A percentile compares a stretch with the other conserved stretches of the same genome.
These are phyloP conservation scores for Pichia sp. DNA, from an alignment of 1,139 yeast species.

Conservation along the genomic window DNA sequence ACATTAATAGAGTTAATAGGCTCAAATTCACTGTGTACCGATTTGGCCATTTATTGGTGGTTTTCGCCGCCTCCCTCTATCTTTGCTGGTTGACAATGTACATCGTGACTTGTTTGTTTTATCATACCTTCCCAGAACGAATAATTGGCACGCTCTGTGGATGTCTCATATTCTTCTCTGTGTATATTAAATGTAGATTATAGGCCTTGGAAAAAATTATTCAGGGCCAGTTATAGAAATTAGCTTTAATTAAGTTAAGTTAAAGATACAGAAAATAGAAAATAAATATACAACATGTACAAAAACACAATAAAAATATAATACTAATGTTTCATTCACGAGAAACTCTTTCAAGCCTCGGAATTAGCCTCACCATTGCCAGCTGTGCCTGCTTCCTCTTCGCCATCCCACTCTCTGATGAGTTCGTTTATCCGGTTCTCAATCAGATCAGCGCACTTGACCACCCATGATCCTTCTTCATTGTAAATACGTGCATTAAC, in stretches of 20 bases:
- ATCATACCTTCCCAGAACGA: conserved; percentile 58
- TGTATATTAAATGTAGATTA: conserved; percentile 28
- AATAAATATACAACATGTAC: background rate
- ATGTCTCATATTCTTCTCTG: conserved; percentile 37
- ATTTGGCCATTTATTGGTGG: background rate
- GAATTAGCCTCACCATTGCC: background rate
- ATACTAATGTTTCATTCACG: background rate
- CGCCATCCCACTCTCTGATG: conserved; percentile 15
- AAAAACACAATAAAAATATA: background rate
- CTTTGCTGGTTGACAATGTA: conserved; percentile 33
- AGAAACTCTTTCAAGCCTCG: background rate
- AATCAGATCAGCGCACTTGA: conserved; percentile 67
- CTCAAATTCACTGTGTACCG: background rate
- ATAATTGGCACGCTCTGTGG: conserved; percentile 50
- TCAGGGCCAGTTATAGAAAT: no score
- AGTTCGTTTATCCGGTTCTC: conserved; percentile 38
- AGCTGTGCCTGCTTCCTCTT: conserved; percentile 8
- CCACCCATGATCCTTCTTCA: conserved; percentile 83
- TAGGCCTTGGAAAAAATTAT: background rate
- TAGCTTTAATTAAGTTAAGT: background rate
- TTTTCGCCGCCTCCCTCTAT: background rate
- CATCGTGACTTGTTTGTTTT: conserved; percentile 54
- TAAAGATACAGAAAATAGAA: conserved; percentile 1
- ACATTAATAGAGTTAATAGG: background rate
- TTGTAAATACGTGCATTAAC: conserved; percentile 83